Percentiles rank a stretch among this genome's conserved stretches.
Evolutionary conservation across 1,284 basidiomycete species (phyloP).

Genomic region (Trichosporon inkin): DNA sequence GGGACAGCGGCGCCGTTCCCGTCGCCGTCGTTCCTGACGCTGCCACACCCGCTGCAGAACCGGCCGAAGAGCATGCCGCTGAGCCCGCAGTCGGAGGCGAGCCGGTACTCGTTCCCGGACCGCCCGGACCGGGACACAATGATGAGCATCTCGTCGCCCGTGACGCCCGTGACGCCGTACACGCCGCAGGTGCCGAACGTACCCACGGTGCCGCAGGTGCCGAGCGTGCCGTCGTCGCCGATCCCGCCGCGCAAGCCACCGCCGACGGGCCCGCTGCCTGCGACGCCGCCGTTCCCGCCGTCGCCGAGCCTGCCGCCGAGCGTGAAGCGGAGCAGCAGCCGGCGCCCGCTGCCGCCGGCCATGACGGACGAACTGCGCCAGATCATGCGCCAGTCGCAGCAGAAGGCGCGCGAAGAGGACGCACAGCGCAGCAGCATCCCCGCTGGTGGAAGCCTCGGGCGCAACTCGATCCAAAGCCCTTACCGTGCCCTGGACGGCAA

Average conservation of each 20-base stretch:
- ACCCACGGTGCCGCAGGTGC: background rate
- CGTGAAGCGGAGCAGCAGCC: constrained; percentile 5
- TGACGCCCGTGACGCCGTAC: constrained; percentile 3
- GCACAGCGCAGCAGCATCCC: background rate
- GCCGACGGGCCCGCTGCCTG: background rate
- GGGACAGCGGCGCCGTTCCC: background rate
- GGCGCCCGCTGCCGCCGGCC: background rate
- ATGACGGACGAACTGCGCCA: constrained; percentile 5
- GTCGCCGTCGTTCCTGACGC: background rate
- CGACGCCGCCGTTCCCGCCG: background rate
- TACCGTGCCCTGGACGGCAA: background rate
- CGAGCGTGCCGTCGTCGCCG: constrained; percentile 5
- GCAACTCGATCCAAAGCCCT: background rate
- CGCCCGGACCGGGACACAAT: background rate
- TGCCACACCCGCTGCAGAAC: background rate
- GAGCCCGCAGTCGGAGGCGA: background rate
- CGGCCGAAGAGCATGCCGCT: constrained; percentile 3
- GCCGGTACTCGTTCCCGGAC: background rate
- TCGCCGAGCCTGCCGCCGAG: background rate
- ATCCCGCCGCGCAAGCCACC: constrained; percentile 3
- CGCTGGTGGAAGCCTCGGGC: background rate
- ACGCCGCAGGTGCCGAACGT: background rate
- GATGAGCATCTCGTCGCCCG: background rate
- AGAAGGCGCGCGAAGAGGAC: background rate
- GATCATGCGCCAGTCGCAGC: constrained; percentile 4